phyloP scores from a whole-genome alignment of 768 basidiomycete species.

The Lentinus brumalis region DNA sequence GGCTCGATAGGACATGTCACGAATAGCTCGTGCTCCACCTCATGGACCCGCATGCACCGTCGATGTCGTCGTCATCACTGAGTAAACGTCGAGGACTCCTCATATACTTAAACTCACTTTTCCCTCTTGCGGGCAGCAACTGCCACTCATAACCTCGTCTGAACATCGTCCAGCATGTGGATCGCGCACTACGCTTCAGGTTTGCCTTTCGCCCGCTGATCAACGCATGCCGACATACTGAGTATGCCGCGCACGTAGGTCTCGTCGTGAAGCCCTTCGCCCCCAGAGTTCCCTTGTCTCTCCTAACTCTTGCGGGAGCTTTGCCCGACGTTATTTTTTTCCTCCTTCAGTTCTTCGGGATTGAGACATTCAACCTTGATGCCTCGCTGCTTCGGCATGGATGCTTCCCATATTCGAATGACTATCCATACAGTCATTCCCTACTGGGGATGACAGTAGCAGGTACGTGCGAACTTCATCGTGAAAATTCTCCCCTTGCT shows the following conservation, averaged over 20 bases:
- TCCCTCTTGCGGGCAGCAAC: not conserved
- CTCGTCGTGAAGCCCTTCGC: conserved; percentile 33
- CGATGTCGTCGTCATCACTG: conserved; percentile 11
- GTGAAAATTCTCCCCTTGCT: not conserved
- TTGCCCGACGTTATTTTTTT: conserved; percentile 33
- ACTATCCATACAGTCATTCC: conserved; percentile 37
- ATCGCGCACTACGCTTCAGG: conserved; percentile 23
- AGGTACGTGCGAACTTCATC: conserved; percentile 12
- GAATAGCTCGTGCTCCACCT: conserved; percentile 3
- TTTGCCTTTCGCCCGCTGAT: not conserved
- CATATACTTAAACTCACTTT: not conserved
- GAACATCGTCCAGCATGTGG: conserved; percentile 12
- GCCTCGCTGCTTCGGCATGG: conserved; percentile 21
- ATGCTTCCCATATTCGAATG: conserved; percentile 36
- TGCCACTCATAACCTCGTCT: not conserved
- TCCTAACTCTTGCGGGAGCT: conserved; percentile 30
- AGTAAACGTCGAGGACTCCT: not conserved
- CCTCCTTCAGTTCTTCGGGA: conserved; percentile 30
- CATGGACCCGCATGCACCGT: not conserved
- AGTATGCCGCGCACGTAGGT: conserved; percentile 9
- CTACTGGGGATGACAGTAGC: conserved; percentile 27
- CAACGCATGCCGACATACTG: not conserved
- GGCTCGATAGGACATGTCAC: not conserved
- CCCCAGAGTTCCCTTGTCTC: conserved; percentile 27
- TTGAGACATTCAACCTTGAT: conserved; percentile 33